These are phyloP conservation scores for Populus tremula DNA, from an alignment of 345 rosid species.

Conservation along the genomic window DNA sequence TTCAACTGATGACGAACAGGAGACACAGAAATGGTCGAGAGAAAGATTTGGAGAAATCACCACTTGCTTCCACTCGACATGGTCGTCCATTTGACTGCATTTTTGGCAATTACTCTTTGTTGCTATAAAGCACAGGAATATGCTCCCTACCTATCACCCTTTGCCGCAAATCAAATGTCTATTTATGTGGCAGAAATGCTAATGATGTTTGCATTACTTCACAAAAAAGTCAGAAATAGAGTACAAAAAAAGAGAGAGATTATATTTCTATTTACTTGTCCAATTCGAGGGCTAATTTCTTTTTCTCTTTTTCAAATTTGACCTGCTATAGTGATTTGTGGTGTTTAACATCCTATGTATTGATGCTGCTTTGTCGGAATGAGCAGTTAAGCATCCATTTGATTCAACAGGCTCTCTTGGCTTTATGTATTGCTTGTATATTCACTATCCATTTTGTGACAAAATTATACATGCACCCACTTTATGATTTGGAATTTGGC, in stretches of 20 bases:
- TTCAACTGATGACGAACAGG: conserved; percentile 30
- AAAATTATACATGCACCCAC: conserved; percentile 1
- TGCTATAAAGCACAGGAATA: conserved; percentile 28
- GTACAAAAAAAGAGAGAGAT: neutral
- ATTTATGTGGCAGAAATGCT: conserved; percentile 13
- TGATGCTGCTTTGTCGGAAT: conserved; percentile 19
- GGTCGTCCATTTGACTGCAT: conserved; percentile 53
- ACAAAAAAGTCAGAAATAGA: conserved; percentile 15
- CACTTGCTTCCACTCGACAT: conserved; percentile 33
- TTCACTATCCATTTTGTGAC: neutral
- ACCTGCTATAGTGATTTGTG: conserved; percentile 1
- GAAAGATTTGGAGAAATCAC: conserved; percentile 38
- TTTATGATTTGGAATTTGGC: conserved; percentile 9
- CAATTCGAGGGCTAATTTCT: conserved; percentile 8
- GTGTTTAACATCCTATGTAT: conserved; percentile 12
- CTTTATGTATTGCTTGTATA: conserved; percentile 14
- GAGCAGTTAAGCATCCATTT: conserved; percentile 16
- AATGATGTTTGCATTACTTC: conserved; percentile 19
- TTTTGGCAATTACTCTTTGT: conserved; percentile 29
- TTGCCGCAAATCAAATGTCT: conserved; percentile 23
- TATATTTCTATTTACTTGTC: conserved; percentile 15
- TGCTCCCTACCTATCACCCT: conserved; percentile 27
- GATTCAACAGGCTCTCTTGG: conserved; percentile 7
- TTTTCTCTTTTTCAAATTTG: neutral
- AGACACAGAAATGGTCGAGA: conserved; percentile 34